Evolutionary conservation across 2,329 filamentous ascomycete genomes (phyloP), one percentile per base, ranked within the genome.

Genomic region (Teratosphaeria viscida): DNA sequence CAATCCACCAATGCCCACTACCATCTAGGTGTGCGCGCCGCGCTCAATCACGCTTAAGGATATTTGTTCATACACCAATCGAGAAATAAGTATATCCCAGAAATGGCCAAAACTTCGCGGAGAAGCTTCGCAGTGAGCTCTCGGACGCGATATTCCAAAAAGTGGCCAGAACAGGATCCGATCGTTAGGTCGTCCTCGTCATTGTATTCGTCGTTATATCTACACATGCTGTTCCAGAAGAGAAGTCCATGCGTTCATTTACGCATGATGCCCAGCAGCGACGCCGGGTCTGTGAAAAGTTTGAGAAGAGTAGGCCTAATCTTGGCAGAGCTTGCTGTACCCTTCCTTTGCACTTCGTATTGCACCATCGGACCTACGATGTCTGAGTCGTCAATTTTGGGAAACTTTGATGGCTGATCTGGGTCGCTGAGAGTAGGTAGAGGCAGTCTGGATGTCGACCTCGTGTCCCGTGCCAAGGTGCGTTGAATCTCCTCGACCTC

Each of bases 351-450:
- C 26, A 56, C 55, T 47, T 56, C 68, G 58, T 73, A 72, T 64
- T 76, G 81, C 66, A 85, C 84, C 92, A 96, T 96, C 6, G 92
- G 92, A 1, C 92, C 92, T 53, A 96, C 90, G 71, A 96, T 95
- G 73, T 95, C 92, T 67, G 92, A 87, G 68, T 96, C 91, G 57
- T 91, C 91, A 35, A 92, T 83, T 66, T 87, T 85, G 27, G 91
- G 91, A 68, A 96, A 96, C 73, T 96, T 96, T 70, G 88, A 87
- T 63, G 88, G 81, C 70, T 79, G 76, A 73, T 80, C 73, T 59
- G 86, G 79, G 70, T 89, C 85, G 63, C 86, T 79, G 66, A 92
- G 82, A 29, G 82, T 81, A 0, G 88, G 87, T 3, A 49, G n/a
- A 14, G 55, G 55, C 64, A 91, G 84, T 59, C 83, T 83, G 61